phyloP scores from a whole-genome alignment of 176 grass and related monocot species.

The Phoenix dactylifera region DNA sequence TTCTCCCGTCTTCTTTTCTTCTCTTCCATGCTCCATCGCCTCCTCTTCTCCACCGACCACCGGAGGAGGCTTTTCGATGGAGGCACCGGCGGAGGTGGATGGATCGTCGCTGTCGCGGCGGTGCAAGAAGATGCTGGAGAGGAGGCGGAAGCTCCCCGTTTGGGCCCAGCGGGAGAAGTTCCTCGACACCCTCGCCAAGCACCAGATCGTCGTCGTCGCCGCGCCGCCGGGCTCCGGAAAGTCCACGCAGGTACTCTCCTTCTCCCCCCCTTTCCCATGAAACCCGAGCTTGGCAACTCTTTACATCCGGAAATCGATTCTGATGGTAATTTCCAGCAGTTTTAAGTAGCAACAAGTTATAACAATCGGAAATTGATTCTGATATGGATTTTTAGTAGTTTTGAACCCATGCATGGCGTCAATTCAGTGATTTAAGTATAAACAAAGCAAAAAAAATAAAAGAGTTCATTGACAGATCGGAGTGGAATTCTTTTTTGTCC shows the following conservation, averaged over 20 bases:
- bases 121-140: conserved; percentile 7
- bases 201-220: conserved; percentile 9
- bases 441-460: too few species aligned
- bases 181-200: conserved; percentile 7
- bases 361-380: too few species aligned
- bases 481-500: too few species aligned
- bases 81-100: neutral
- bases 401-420: too few species aligned
- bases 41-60: neutral
- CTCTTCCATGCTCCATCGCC: neutral
- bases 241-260: conserved; percentile 13
- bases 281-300: too few species aligned
- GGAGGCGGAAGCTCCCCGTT: conserved; percentile 11
- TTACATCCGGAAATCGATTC: too few species aligned
- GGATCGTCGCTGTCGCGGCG: conserved; percentile 1
- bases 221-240: conserved; percentile 21
- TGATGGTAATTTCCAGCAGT: too few species aligned
- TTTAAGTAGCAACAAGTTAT: too few species aligned
- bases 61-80: neutral
- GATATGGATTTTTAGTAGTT: too few species aligned
- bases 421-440: too few species aligned
- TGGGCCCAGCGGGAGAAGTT: neutral
- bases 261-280: neutral
- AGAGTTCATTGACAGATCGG: too few species aligned
- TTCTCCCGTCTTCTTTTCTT: neutral